These are phyloP conservation scores for Phycomyces blakesleeanus DNA, from an alignment of 192 early-diverging fungal species.

Conservation along the genomic window DNA sequence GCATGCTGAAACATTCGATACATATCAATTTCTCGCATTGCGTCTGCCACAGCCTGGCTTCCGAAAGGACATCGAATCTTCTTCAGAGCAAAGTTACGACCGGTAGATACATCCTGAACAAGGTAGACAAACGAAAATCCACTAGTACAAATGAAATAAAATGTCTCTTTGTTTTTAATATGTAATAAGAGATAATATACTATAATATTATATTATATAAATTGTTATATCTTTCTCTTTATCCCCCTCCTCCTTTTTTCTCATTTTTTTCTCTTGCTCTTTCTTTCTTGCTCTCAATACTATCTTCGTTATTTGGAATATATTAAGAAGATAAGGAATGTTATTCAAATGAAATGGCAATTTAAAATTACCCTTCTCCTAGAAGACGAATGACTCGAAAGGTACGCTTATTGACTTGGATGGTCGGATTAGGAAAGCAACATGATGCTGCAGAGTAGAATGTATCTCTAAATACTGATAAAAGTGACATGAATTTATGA, in stretches of 20 bases:
- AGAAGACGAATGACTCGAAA: constrained; percentile 54
- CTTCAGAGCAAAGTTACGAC: constrained; percentile 55
- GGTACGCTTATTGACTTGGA: constrained; percentile 45
- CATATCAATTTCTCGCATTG: constrained; percentile 65
- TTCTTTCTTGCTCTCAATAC: too few relatives aligned
- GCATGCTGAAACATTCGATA: constrained; percentile 55
- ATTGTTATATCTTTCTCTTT: not conserved
- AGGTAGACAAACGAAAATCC: constrained; percentile 68
- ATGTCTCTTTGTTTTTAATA: not conserved
- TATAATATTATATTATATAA: too few relatives aligned
- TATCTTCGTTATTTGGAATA: too few relatives aligned
- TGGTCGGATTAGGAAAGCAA: constrained; percentile 40
- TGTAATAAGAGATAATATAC: too few relatives aligned
- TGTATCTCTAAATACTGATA: constrained; percentile 39
- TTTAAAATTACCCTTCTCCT: constrained; percentile 57
- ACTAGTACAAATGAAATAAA: constrained; percentile 25
- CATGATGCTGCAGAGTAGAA: constrained; percentile 37
- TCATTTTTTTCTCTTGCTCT: not conserved
- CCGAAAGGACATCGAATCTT: constrained; percentile 60
- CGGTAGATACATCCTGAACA: constrained; percentile 42
- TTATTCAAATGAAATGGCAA: not conserved
- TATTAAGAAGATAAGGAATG: not conserved
- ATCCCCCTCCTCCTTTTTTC: too few relatives aligned
- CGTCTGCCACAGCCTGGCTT: constrained; percentile 52
- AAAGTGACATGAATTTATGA: constrained; percentile 23